These are phyloP conservation scores for Aureobasidium vineae DNA, from an alignment of 2,329 filamentous ascomycete species.

Conservation along the genomic window DNA sequence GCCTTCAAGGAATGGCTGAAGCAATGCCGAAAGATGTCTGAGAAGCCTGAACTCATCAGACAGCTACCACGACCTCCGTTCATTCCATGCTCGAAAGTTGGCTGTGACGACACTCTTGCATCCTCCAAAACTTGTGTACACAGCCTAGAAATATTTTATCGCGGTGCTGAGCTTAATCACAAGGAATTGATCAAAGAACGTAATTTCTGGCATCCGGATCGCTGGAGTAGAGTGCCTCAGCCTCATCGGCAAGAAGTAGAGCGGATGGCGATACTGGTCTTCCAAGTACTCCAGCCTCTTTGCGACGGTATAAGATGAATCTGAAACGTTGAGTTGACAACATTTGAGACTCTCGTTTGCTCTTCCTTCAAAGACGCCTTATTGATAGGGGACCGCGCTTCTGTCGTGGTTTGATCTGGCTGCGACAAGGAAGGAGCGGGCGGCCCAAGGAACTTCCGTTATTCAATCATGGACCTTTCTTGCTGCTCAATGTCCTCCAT, in stretches of 20 bases:
- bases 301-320: background rate
- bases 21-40: background rate
- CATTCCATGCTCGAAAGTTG: background rate
- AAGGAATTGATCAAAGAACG: background rate
- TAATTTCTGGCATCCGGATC: conserved; percentile 1
- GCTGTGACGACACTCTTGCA: background rate
- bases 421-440: background rate
- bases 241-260: background rate
- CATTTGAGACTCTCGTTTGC: background rate
- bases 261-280: background rate
- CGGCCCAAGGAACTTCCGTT: background rate
- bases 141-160: background rate
- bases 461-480: background rate
- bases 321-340: background rate
- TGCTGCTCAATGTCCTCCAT: no score
- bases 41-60: background rate
- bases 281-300: background rate
- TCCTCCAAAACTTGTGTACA: background rate
- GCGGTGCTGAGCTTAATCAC: background rate
- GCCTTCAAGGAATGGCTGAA: background rate
- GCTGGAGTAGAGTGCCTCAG: background rate
- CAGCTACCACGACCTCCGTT: background rate
- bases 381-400: background rate
- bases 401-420: background rate
- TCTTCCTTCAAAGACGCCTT: background rate